Conservation (phyloP, 2,329 filamentous ascomycete genomes). For the Hymenoscyphus fraxineus region DNA sequence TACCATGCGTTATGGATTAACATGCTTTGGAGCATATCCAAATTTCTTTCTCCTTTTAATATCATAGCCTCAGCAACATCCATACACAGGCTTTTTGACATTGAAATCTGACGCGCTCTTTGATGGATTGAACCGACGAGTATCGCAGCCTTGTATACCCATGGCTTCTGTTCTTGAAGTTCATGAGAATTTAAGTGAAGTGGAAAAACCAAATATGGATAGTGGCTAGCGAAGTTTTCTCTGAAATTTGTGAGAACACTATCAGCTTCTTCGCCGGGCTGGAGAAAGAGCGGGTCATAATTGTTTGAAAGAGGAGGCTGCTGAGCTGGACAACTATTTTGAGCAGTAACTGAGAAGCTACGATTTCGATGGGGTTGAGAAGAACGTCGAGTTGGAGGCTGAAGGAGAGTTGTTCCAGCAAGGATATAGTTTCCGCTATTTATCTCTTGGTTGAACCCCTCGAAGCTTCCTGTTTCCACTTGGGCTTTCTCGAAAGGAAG, state of each 20-base stretch:
- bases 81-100: constrained; percentile 19
- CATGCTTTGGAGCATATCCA: constrained; percentile 28
- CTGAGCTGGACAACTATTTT: neutral
- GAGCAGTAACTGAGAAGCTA: neutral
- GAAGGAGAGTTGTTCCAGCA: neutral
- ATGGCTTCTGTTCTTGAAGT: constrained; percentile 20
- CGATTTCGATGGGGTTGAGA: neutral
- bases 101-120: constrained; percentile 17
- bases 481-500: neutral
- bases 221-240: constrained; percentile 19
- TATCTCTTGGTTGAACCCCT: neutral
- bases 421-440: neutral
- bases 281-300: neutral
- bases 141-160: constrained; percentile 20
- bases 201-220: constrained; percentile 24
- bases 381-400: neutral
- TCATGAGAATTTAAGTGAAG: constrained; percentile 13
- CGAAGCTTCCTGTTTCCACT: neutral
- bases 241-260: constrained; percentile 16
- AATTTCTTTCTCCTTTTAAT: constrained; percentile 20
- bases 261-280: constrained; percentile 12
- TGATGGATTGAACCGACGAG: constrained; percentile 19
- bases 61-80: constrained; percentile 22
- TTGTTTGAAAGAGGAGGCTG: neutral
- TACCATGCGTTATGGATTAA: constrained; percentile 26